These are phyloP conservation scores for Fibroporia radiculosa DNA, from an alignment of 768 basidiomycete genomes.

Conservation along the genomic window DNA sequence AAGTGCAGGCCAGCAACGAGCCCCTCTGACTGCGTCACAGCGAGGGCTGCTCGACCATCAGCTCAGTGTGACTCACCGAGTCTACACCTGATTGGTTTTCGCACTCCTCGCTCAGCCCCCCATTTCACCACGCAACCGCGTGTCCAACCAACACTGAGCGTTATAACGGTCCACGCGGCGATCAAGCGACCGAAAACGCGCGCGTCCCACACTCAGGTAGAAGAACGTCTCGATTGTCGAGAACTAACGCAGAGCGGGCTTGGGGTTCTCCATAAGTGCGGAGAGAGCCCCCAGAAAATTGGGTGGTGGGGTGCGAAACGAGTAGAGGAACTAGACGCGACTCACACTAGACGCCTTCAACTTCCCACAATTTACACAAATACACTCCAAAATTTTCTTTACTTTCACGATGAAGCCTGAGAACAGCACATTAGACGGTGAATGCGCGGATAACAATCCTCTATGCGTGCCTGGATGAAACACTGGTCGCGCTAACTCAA, in stretches of 20 bases:
- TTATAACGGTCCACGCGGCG: conserved; percentile 70
- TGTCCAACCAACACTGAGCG: conserved; percentile 76
- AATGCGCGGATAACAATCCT: neutral
- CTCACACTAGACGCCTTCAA: conserved; percentile 97
- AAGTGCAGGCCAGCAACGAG: conserved; percentile 55
- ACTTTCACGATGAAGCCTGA: conserved; percentile 96
- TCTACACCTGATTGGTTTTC: conserved; percentile 34
- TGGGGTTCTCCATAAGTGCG: conserved; percentile 88
- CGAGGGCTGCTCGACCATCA: conserved; percentile 41
- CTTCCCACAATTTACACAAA: conserved; percentile 98
- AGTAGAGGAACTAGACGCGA: conserved; percentile 73
- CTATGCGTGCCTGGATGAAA: conserved; percentile 79
- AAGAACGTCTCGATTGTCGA: conserved; percentile 80
- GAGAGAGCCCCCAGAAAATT: conserved; percentile 99
- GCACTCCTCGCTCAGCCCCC: conserved; percentile 97
- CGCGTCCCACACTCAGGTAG: conserved; percentile 66
- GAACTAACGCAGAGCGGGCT: conserved; percentile 76
- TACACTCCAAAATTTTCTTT: conserved; percentile 98
- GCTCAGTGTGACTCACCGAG: conserved; percentile 26
- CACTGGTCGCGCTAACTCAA: conserved; percentile 94
- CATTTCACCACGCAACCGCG: conserved; percentile 91
- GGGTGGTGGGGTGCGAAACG: conserved; percentile 89
- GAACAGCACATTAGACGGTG: neutral
- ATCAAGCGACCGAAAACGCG: conserved; percentile 95
- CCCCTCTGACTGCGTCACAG: conserved; percentile 67